Base-by-base conservation (phyloP, 257 asterid genomes). In the Petunia axillaris region DNA sequence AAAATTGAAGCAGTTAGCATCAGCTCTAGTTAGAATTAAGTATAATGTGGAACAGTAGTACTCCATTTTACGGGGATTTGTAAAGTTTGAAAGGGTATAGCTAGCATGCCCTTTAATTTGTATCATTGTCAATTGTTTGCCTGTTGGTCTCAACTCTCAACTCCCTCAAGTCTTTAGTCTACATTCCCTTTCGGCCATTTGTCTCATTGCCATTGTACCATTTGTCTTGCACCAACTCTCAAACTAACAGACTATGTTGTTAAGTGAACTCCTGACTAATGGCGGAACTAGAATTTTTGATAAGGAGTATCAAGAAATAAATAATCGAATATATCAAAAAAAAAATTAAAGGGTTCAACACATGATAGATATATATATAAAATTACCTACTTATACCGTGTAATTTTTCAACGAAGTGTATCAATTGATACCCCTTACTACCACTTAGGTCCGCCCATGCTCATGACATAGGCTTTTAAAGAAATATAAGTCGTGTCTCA, bases 161-260 rank as follows among this genome's bases (percentile, higher is more conserved):
- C 8, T 14, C 70, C 70, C 70, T 64, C 25, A 25, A 25, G 25
- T 25, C 25, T 25, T 25, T 25, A 25, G 25, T 25, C 25, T 25
- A 25, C 25, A 25, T 25, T 14, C 70, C 70, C 70, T 64, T 64
- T 64, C 70, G 70, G 70, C 44, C 37, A 14, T 64, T 8, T 64
- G 70, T 64, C 70, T 64, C 13, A 11, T 64, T 64, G 70, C 37
- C 64, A 59, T 59, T 10, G 36, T 59, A 8, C 35, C 35, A 59
- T 59, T 59, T 59, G 64, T 59, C 64, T 13, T 36, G 25, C 64
- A 13, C 64, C 15, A 36, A n/a, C 37, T 64, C 16, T 10, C 8
- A 37, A 64, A 63, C 70, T 37, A 40, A n/a, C n/a, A 4, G 37
- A 64, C 35, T 64, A 64, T 25, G 39, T 63, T 14, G 39, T 63